A percentile compares a stretch with the other conserved stretches of the same genome.
These are phyloP conservation scores for Fragaria ananassa DNA, from an alignment of 306 rosid species.

Conservation along the genomic window DNA sequence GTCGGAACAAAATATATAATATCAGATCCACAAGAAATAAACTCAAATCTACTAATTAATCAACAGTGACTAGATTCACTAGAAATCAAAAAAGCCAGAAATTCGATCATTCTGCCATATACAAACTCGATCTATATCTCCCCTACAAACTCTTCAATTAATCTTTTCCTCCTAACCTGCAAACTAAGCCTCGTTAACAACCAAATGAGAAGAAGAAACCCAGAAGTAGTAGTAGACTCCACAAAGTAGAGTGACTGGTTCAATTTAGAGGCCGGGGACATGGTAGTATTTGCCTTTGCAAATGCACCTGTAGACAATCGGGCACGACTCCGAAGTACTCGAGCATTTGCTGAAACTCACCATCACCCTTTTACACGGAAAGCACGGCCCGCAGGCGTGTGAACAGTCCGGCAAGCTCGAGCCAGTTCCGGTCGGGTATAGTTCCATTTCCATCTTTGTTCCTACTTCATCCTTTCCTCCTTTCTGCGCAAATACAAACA, in stretches of 20 bases:
- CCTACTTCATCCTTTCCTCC: not conserved
- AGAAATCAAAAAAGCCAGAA: not conserved
- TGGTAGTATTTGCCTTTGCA: constrained; percentile 91
- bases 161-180: not conserved
- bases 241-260: not conserved
- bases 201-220: not conserved
- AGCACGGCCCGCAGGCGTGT: constrained; percentile 93
- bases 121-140: not conserved
- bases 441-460: constrained; percentile 35
- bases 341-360: constrained; percentile 80
- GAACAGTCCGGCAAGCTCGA: constrained; percentile 89
- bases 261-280: constrained; percentile 63
- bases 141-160: not conserved
- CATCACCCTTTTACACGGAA: constrained; percentile 90
- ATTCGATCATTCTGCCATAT: constrained; percentile 5
- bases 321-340: constrained; percentile 70
- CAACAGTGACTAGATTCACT: not conserved
- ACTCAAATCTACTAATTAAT: not conserved
- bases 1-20: not conserved
- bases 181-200: not conserved
- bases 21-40: not conserved
- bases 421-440: constrained; percentile 67
- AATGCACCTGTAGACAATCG: constrained; percentile 74
- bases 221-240: not conserved
- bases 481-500: not conserved